A percentile compares a stretch with the other conserved stretches of the same genome.
Conservation (phyloP, 345 rosid species). For the Luvunga scandens region DNA sequence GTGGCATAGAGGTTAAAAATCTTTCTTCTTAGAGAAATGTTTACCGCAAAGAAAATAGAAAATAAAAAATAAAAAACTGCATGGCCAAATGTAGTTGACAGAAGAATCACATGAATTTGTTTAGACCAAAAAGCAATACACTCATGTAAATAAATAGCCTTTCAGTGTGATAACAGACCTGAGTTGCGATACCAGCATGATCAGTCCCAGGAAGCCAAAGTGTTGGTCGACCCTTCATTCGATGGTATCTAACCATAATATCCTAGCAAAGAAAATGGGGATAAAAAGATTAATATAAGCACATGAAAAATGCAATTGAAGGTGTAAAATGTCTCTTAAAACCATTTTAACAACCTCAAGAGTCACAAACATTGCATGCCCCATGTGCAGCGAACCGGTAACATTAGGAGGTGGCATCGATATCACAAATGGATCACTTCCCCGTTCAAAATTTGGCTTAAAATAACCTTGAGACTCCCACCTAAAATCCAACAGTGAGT, state of each 20-base stretch:
- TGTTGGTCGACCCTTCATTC: conserved; percentile 96
- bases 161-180: conserved; percentile 47
- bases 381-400: conserved; percentile 97
- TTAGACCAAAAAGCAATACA: not conserved
- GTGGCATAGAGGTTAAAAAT: not conserved
- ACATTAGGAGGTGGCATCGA: conserved; percentile 99
- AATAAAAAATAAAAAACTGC: no score
- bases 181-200: conserved; percentile 99
- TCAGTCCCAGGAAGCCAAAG: conserved; percentile 99
- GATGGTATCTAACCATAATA: conserved; percentile 83
- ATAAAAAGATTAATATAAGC: conserved; percentile 15
- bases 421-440: conserved; percentile 79
- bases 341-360: conserved; percentile 63
- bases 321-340: not conserved
- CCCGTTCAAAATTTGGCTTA: conserved; percentile 66
- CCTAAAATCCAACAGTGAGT: conserved; percentile 43
- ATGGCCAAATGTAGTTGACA: not conserved
- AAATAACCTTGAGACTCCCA: conserved; percentile 98
- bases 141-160: conserved; percentile 13
- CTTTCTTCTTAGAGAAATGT: not conserved
- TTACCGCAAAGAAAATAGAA: not conserved
- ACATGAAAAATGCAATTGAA: not conserved
- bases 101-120: not conserved
- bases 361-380: conserved; percentile 98
- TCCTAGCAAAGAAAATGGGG: conserved; percentile 45